Evolutionary conservation across 73 alveolate species (phyloP).

Genomic region (Paramecium octaurelia): DNA sequence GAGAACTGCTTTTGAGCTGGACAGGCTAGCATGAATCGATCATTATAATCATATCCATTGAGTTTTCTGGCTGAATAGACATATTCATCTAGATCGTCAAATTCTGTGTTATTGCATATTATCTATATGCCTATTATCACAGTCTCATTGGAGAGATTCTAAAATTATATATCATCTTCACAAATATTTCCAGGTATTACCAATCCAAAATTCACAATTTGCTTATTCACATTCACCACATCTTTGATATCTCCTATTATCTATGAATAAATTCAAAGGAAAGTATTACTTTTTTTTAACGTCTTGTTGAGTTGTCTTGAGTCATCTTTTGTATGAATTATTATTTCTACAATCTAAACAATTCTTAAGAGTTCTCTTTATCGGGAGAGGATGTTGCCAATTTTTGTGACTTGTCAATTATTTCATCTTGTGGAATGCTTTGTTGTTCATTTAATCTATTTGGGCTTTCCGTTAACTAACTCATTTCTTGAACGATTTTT

Average conservation of each 20-base stretch:
- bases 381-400: background rate
- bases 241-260: background rate
- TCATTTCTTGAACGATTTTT: background rate
- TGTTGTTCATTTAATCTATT: background rate
- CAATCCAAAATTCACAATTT: background rate
- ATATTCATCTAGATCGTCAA: slow-evolving; percentile 51
- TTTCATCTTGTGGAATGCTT: background rate
- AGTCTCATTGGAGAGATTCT: background rate
- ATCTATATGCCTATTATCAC: background rate
- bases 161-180: slow-evolving; percentile 14
- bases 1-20: slow-evolving; percentile 18
- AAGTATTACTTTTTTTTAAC: background rate
- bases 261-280: background rate
- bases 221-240: background rate
- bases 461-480: background rate
- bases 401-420: background rate
- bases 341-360: background rate
- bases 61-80: slow-evolving; percentile 55
- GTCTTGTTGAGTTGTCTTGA: background rate
- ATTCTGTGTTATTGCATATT: slow-evolving; percentile 47
- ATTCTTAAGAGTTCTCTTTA: background rate
- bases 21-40: slow-evolving; percentile 46
- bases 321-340: background rate
- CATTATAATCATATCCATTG: slow-evolving; percentile 51
- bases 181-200: slow-evolving; percentile 36